phyloP scores from a whole-genome alignment of 148 eudicot genomes.

The Dianthus caryophyllus region DNA sequence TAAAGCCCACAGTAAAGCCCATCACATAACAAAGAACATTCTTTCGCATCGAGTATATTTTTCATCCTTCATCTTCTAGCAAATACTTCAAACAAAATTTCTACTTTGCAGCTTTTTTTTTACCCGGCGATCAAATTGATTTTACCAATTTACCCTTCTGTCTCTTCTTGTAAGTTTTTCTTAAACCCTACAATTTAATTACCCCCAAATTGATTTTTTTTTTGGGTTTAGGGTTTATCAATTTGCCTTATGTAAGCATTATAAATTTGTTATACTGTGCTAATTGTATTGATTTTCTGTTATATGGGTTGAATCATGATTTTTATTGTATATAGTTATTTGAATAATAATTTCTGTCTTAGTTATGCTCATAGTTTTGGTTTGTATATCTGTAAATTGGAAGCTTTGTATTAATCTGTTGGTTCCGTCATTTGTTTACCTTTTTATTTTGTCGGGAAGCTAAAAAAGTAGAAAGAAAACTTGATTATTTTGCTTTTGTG shows the following conservation, averaged over 20 bases:
- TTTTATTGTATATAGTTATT: too few relatives aligned
- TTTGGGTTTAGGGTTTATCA: conserved; percentile 10
- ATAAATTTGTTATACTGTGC: neutral
- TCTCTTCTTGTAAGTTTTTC: conserved; percentile 7
- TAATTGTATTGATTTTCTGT: neutral
- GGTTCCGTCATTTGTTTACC: too few relatives aligned
- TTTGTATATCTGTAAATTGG: too few relatives aligned
- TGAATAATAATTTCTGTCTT: neutral
- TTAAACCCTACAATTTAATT: neutral
- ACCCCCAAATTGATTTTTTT: neutral
- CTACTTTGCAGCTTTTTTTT: neutral
- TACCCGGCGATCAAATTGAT: too few relatives aligned
- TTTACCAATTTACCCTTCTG: neutral
- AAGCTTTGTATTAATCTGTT: too few relatives aligned
- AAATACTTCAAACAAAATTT: neutral
- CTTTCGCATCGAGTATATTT: neutral
- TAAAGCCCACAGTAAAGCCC: neutral
- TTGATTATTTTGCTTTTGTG: too few relatives aligned
- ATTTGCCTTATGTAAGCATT: neutral
- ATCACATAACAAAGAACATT: neutral
- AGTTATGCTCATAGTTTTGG: too few relatives aligned
- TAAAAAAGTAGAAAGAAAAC: too few relatives aligned
- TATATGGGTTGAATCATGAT: too few relatives aligned
- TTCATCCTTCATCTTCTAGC: neutral
- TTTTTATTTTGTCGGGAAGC: too few relatives aligned